phyloP scores from a whole-genome alignment of 805 yeast species.

The Myxozyma sirexii region DNA sequence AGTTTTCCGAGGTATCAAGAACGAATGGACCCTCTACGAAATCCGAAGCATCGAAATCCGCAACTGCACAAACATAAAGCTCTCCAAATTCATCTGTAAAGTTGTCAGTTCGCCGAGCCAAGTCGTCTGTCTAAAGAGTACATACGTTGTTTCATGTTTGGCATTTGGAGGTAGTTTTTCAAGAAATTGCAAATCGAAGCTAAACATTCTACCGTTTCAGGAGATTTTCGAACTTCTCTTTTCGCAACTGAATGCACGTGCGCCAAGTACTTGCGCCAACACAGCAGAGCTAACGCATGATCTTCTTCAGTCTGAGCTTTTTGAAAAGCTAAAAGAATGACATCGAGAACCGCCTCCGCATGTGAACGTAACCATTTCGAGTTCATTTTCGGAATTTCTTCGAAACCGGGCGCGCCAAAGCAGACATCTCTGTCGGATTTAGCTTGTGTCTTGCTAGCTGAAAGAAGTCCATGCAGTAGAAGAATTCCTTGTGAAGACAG shows the following conservation, averaged over 20 bases:
- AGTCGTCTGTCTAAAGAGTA: background rate
- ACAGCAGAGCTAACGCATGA: background rate
- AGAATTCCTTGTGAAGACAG: slow-evolving; percentile 1
- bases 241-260: slow-evolving; percentile 11
- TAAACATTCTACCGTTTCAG: slow-evolving; percentile 21
- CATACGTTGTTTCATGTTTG: slow-evolving; percentile 3
- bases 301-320: slow-evolving; percentile 5
- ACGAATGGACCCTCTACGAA: slow-evolving; percentile 12
- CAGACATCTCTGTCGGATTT: slow-evolving; percentile 20
- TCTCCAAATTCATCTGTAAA: slow-evolving; percentile 4
- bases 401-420: background rate
- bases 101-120: background rate
- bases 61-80: slow-evolving; percentile 7
- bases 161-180: background rate
- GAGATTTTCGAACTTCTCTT: slow-evolving; percentile 29
- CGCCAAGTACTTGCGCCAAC: slow-evolving; percentile 22
- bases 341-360: slow-evolving; percentile 4
- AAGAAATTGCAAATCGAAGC: slow-evolving; percentile 22
- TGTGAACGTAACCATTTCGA: slow-evolving; percentile 25
- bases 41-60: slow-evolving; percentile 10
- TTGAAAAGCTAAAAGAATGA: slow-evolving; percentile 13
- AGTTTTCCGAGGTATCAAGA: slow-evolving; percentile 9
- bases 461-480: slow-evolving; percentile 1
- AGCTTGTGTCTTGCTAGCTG: background rate
- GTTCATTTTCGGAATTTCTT: slow-evolving; percentile 20